Base-by-base conservation (phyloP, 495 filamentous ascomycete species). In the Aspergillus haitiensis region DNA sequence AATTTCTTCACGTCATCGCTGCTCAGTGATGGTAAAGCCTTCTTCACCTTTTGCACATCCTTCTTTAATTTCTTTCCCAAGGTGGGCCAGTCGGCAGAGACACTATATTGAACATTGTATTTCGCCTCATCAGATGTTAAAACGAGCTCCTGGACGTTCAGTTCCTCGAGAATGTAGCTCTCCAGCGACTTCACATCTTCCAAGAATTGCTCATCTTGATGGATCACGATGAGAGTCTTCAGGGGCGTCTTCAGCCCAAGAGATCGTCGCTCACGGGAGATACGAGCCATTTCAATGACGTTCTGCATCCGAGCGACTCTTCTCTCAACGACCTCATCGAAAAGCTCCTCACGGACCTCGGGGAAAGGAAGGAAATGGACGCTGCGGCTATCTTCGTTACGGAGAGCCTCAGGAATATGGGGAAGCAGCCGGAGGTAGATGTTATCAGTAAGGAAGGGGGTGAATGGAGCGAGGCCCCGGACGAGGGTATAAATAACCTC, bases 61-160 rank as follows among this genome's bases (percentile, higher is more conserved):
- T 95, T 97, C 82, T 91, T 95, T 54, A 98, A 81, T 76, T 97
- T 98, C 84, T 97, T 96, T 59, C 94, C 94, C 37, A 98, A 82
- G 0, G 88, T 90, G 2, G 93, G 88, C 90, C 93, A 97, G 74
- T 98, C 94, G 8, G 91, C 94, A 33, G 81, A 80, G 44, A 90
- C 89, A 57, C 86, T 89, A 77, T 97, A 96, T 65, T 93, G 88
- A 16, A 98, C 92, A 47, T 90, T 87, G 77, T 97, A 96, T 66
- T 87, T 90, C 40, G 82, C 87, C 75, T 98, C 95, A 59, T 98
- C 91, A 7, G 85, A 86, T 1, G 91, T 88, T 53, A 97, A 79
- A 33, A 95, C 76, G n/a, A 98, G 77, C 44, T 96, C 87, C 42
- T 84, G 84, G 27, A 98, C 80, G 71, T 98, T 98, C 15, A 98